Evolutionary conservation across 1,139 yeast genomes (phyloP).

Genomic region (Debaryomyces udenii): DNA sequence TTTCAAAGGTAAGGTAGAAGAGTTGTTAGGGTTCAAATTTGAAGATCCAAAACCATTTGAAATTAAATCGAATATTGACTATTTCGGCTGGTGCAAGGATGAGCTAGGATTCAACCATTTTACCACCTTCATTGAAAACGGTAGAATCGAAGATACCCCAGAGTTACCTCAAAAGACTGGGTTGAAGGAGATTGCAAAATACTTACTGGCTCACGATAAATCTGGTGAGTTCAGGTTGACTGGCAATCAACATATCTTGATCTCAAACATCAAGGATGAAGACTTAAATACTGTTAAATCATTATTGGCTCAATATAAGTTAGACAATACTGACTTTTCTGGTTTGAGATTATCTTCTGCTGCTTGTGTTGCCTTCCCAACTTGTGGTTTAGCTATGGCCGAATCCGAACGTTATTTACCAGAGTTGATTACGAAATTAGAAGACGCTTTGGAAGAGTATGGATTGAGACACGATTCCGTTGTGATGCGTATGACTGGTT

Average conservation of each 20-base stretch:
- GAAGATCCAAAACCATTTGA: constrained; percentile 70
- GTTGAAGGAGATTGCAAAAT: constrained; percentile 73
- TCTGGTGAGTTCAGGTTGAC: constrained; percentile 90
- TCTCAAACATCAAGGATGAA: constrained; percentile 72
- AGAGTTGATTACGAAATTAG: constrained; percentile 75
- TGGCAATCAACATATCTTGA: constrained; percentile 90
- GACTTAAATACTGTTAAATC: constrained; percentile 65
- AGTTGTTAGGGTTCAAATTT: constrained; percentile 74
- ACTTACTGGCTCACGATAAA: constrained; percentile 46
- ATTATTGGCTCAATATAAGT: constrained; percentile 69
- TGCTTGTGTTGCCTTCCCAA: constrained; percentile 98
- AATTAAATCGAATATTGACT: constrained; percentile 86
- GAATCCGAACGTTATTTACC: constrained; percentile 97
- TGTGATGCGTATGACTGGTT: constrained; percentile 98
- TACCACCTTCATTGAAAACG: constrained; percentile 94
- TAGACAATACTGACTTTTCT: constrained; percentile 83
- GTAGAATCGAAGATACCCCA: constrained; percentile 92
- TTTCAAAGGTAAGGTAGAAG: constrained; percentile 81
- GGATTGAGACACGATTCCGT: constrained; percentile 94
- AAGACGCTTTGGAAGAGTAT: constrained; percentile 81
- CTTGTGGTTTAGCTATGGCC: constrained; percentile 99
- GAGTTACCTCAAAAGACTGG: constrained; percentile 92
- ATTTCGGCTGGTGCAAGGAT: constrained; percentile 93
- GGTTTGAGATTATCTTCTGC: constrained; percentile 89
- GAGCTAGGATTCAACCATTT: constrained; percentile 86